Percentiles rank a stretch among this genome's conserved stretches.
phyloP scores from a whole-genome alignment of 164 flowering plant genomes.

The Vitis labrusca region DNA sequence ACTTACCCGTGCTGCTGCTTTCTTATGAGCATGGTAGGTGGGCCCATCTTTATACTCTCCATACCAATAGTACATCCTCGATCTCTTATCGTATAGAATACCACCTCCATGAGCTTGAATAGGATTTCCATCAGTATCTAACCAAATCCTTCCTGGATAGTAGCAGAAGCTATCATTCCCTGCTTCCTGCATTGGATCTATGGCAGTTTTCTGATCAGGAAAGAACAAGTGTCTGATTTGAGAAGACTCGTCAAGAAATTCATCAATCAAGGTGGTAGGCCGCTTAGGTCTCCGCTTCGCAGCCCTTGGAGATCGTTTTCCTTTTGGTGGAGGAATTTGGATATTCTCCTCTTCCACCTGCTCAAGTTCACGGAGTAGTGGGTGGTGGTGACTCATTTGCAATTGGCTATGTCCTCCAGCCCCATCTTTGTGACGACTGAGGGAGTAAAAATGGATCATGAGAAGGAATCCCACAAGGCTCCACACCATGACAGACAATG shows the following conservation, averaged over 20 bases:
- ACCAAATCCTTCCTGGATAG: constrained; percentile 85
- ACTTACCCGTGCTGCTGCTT: constrained; percentile 90
- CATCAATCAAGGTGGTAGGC: constrained; percentile 70
- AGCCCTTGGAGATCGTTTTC: constrained; percentile 88
- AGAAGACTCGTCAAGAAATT: constrained; percentile 91
- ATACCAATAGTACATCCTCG: constrained; percentile 85
- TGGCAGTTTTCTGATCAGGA: constrained; percentile 59
- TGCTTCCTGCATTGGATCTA: constrained; percentile 60
- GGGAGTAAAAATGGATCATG: constrained; percentile 58
- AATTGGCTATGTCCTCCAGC: constrained; percentile 29
- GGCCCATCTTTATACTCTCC: constrained; percentile 98
- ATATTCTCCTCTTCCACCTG: constrained; percentile 79
- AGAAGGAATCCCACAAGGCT: constrained; percentile 63
- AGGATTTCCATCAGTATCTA: constrained; percentile 91
- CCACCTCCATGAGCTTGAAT: constrained; percentile 99
- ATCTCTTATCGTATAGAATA: constrained; percentile 60
- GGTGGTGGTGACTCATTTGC: constrained; percentile 37
- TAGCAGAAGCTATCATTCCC: constrained; percentile 63
- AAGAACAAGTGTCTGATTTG: constrained; percentile 74
- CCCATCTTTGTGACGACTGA: constrained; percentile 32
- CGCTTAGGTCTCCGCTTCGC: constrained; percentile 67
- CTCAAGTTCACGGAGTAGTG: constrained; percentile 61
- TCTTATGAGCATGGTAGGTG: constrained; percentile 86
- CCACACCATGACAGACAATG: constrained; percentile 55
- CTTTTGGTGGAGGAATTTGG: constrained; percentile 72